These are phyloP conservation scores for Diplodia sapinea DNA, from an alignment of 2,329 filamentous ascomycete species.

Conservation along the genomic window DNA sequence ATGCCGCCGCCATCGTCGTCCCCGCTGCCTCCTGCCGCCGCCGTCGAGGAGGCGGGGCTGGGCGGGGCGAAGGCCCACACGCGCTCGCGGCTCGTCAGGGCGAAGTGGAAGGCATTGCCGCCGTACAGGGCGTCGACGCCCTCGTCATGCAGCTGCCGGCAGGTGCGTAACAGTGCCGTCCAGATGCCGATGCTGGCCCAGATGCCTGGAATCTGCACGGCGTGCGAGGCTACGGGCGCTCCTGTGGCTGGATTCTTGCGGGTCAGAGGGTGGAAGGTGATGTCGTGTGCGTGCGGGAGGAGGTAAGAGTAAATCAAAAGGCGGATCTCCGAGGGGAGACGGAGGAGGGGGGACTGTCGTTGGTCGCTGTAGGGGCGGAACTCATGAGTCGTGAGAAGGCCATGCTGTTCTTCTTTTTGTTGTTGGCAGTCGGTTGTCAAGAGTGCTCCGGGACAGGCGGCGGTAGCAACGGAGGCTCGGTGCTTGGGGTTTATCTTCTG, in stretches of 20 bases:
- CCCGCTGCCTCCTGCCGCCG: background rate
- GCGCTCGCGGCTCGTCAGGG: conserved; percentile 24
- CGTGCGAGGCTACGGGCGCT: conserved; percentile 11
- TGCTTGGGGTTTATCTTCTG: background rate
- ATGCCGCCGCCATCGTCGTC: background rate
- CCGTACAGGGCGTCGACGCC: conserved; percentile 34
- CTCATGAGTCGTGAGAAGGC: background rate
- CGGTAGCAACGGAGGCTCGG: background rate
- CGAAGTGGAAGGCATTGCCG: conserved; percentile 35
- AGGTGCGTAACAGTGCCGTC: conserved; percentile 30
- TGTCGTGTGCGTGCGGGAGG: conserved; percentile 28
- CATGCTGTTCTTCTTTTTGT: background rate
- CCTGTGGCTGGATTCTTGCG: conserved; percentile 15
- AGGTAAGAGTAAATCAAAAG: conserved; percentile 30
- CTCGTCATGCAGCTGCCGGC: conserved; percentile 36
- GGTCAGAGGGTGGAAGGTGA: conserved; percentile 24
- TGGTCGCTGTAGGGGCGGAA: background rate
- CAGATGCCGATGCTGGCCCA: conserved; percentile 17
- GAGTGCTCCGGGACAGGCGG: background rate
- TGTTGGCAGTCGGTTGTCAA: background rate
- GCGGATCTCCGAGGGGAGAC: conserved; percentile 30
- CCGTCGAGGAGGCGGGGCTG: background rate
- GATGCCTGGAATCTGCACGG: conserved; percentile 11
- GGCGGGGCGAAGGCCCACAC: conserved; percentile 12
- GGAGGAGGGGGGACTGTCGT: conserved; percentile 14